Conservation (phyloP, 306 rosid genomes). For the Pyrus communis region DNA sequence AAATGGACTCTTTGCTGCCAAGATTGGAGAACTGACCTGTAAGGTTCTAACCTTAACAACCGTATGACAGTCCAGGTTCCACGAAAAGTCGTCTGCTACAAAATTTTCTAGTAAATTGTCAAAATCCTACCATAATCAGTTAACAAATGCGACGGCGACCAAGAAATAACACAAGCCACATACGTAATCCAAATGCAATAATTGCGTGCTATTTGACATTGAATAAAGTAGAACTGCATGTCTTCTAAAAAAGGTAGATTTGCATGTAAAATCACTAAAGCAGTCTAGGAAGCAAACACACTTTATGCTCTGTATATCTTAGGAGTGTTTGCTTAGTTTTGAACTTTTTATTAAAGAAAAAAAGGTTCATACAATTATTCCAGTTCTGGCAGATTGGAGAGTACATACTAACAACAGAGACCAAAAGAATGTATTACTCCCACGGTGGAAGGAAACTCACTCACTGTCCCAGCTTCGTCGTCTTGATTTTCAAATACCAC, state of each 20-base stretch:
- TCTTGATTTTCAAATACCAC: slow-evolving; percentile 23
- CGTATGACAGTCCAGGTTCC: slow-evolving; percentile 13
- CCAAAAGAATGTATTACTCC: not conserved
- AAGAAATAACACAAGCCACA: not conserved
- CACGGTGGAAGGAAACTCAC: slow-evolving; percentile 19
- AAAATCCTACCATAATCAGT: not conserved
- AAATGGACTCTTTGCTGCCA: slow-evolving; percentile 48
- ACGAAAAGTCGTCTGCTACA: slow-evolving; percentile 17
- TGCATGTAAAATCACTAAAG: not conserved
- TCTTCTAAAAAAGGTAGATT: not conserved
- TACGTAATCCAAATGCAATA: not conserved
- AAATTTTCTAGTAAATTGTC: not conserved
- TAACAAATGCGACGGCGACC: not conserved
- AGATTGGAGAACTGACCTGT: slow-evolving; percentile 44
- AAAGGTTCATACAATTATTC: not conserved
- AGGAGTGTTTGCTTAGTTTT: not conserved
- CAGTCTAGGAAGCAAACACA: not conserved
- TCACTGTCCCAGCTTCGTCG: slow-evolving; percentile 29
- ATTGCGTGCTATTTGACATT: not conserved
- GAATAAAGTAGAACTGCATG: not conserved
- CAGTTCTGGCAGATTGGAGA: not conserved
- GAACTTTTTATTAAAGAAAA: not conserved
- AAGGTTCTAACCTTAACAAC: slow-evolving; percentile 27
- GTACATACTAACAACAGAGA: not conserved
- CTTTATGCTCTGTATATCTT: not conserved